Evolutionary conservation across 768 basidiomycete genomes (phyloP).

Genomic region (Leccinum truebloodii): DNA sequence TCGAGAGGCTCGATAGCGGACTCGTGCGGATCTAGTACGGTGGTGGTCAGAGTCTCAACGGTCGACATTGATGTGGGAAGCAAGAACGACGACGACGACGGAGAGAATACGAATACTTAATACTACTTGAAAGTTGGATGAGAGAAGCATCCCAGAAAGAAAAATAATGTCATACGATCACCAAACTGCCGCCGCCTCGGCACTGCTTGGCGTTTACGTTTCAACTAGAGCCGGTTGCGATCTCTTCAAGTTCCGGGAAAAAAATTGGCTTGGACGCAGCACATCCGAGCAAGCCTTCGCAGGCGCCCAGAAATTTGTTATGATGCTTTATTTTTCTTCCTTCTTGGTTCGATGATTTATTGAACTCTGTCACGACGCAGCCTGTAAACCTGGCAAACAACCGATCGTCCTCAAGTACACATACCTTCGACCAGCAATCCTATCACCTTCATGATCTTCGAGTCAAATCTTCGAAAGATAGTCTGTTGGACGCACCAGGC

Average conservation of each 20-base stretch:
- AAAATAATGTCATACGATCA: conserved; percentile 24
- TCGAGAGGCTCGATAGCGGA: conserved; percentile 13
- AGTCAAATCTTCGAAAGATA: background rate
- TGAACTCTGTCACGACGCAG: background rate
- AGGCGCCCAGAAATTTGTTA: background rate
- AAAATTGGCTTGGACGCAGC: no score
- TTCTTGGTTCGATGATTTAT: no score
- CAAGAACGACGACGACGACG: background rate
- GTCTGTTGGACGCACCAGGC: background rate
- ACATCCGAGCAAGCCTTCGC: no score
- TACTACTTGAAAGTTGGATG: background rate
- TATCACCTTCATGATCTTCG: background rate
- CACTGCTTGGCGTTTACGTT: background rate
- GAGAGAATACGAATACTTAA: background rate
- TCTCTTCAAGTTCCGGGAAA: background rate
- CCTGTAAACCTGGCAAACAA: background rate
- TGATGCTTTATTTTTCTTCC: no score
- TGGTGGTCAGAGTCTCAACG: background rate
- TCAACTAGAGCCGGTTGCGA: background rate
- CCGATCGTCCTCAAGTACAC: no score
- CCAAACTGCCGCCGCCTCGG: conserved; percentile 5
- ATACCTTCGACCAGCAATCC: no score
- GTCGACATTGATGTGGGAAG: conserved; percentile 16
- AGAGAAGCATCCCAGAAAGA: background rate
- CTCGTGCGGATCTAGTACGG: background rate